Evolutionary conservation across 306 rosid genomes (phyloP).

Genomic region (Fragaria iinumae): DNA sequence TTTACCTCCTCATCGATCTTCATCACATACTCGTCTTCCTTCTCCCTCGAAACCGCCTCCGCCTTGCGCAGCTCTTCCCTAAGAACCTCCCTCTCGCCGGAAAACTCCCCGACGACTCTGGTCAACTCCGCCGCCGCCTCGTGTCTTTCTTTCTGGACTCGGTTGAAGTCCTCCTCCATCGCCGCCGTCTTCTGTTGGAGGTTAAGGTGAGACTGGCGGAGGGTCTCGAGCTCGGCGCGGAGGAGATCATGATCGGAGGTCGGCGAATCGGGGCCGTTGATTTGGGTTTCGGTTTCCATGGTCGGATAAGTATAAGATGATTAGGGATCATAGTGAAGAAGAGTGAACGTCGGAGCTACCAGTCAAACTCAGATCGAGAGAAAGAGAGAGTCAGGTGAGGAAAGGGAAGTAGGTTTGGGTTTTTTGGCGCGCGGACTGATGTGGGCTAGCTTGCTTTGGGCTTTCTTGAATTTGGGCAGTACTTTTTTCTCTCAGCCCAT

Average conservation of each 20-base stretch:
- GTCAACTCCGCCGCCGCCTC: slow-evolving; percentile 22
- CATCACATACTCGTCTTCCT: slow-evolving; percentile 27
- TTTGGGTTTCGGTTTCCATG: slow-evolving; percentile 40
- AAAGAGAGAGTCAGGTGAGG: background rate
- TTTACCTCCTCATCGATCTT: slow-evolving; percentile 29
- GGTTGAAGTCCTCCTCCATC: slow-evolving; percentile 21
- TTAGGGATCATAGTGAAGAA: slow-evolving; percentile 27
- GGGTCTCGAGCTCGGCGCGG: slow-evolving; percentile 34
- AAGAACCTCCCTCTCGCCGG: slow-evolving; percentile 35
- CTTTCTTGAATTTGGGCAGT: background rate
- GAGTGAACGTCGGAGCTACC: slow-evolving; percentile 40
- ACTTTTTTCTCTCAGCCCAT: too few species aligned
- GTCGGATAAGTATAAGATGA: slow-evolving; percentile 20
- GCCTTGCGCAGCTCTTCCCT: slow-evolving; percentile 23
- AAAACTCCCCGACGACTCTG: slow-evolving; percentile 20
- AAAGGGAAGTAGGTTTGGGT: background rate
- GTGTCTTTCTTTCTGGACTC: slow-evolving; percentile 25
- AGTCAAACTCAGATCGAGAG: slow-evolving; percentile 38
- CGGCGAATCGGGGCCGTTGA: background rate
- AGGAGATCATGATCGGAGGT: slow-evolving; percentile 21
- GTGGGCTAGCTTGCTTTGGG: background rate
- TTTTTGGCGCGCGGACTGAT: background rate
- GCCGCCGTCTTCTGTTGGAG: slow-evolving; percentile 21
- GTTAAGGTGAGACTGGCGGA: slow-evolving; percentile 21
- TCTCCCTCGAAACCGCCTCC: slow-evolving; percentile 37